Evolutionary conservation across 2,329 filamentous ascomycete species (phyloP).

Genomic region (Fusarium bulbicola): DNA sequence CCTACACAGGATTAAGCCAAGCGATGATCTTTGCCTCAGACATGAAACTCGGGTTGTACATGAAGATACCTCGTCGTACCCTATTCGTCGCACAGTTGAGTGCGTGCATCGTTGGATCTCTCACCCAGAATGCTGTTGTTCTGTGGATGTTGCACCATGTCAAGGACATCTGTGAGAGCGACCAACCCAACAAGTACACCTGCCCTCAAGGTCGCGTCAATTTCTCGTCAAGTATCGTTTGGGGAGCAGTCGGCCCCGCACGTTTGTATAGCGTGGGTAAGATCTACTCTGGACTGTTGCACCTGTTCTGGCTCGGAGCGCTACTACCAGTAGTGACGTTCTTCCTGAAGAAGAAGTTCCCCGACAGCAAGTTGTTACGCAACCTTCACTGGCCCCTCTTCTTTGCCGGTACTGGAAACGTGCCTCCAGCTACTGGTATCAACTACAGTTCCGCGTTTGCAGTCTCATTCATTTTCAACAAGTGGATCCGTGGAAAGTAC

Average conservation of each 20-base stretch:
- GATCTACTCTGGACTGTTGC: not conserved
- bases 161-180: not conserved
- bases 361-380: not conserved
- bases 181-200: not conserved
- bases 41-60: not conserved
- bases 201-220: not conserved
- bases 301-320: not conserved
- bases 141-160: not conserved
- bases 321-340: not conserved
- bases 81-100: not conserved
- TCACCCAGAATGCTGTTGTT: not conserved
- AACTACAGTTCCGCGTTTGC: not conserved
- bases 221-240: not conserved
- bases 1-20: not conserved
- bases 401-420: not conserved
- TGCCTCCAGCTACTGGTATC: not conserved
- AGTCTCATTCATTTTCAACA: not conserved
- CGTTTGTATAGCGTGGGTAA: not conserved
- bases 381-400: conserved; percentile 3
- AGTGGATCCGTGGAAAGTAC: not conserved
- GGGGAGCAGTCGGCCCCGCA: not conserved
- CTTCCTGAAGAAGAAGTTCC: not conserved
- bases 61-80: not conserved
- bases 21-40: conserved; percentile 2
- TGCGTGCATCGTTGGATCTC: not conserved